Evolutionary conservation across 352 stramenopile species (phyloP), one percentile per base, ranked within the genome.

Genomic region (Phytophthora hibernalis): DNA sequence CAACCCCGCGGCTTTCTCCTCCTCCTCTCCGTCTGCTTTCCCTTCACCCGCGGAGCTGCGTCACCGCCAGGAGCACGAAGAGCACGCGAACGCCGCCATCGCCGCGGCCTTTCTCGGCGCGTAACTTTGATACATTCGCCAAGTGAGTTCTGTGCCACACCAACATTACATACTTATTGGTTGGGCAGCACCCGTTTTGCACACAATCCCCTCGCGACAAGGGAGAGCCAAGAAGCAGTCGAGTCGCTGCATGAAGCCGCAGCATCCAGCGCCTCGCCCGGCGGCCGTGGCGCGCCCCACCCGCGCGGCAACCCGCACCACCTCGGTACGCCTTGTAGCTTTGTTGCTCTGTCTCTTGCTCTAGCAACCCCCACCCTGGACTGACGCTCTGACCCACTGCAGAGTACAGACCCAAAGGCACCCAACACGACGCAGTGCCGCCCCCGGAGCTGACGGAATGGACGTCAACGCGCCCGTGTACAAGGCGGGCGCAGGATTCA

Each of bases 351-450:
- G n/a, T n/a, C n/a, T n/a, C n/a, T n/a, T n/a, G n/a, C n/a, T n/a
- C n/a, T n/a, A n/a, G n/a, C n/a, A n/a, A n/a, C n/a, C n/a, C n/a
- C n/a, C n/a, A n/a, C n/a, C n/a, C n/a, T n/a, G n/a, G n/a, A n/a
- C n/a, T n/a, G n/a, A n/a, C n/a, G n/a, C n/a, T n/a, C n/a, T n/a
- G n/a, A n/a, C n/a, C n/a, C n/a, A 31, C 26, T 31, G 37, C 54
- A 83, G 75, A 80, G 42, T 83, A 83, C 65, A 67, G 75, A 71
- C 72, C 75, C 21, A 83, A 83, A 22, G 69, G 9, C 56, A 43
- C 15, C 49, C 58, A 12, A 68, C 75, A 31, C 26, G 26, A 31
- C 26, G 26, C 4, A 37, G 45, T 60, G 18, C 47, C 55, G 13
- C 55, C 38, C 40, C 63, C 33, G 62, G 55, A 54, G 22, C 57